These are phyloP conservation scores for Aspergillus hortae DNA, from an alignment of 2,329 filamentous ascomycete species.

Conservation along the genomic window DNA sequence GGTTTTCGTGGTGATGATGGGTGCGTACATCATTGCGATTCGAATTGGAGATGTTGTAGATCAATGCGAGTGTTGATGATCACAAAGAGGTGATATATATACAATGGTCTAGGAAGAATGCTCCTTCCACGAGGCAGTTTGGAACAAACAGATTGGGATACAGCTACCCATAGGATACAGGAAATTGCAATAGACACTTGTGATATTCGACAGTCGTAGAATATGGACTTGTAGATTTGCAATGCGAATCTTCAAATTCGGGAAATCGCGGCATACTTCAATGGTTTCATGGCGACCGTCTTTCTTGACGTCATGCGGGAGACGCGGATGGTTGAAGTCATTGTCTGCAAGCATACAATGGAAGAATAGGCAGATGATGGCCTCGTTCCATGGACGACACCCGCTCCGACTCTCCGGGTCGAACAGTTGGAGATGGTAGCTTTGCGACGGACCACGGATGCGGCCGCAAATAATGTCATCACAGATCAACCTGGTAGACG, in stretches of 20 bases:
- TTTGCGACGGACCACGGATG: background rate
- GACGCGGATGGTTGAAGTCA: constrained; percentile 24
- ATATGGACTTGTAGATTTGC: background rate
- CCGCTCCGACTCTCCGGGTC: too few species aligned
- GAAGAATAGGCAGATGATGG: constrained; percentile 3
- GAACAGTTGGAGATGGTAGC: background rate
- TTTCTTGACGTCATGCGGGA: constrained; percentile 31
- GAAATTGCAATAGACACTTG: too few species aligned
- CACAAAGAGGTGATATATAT: too few species aligned
- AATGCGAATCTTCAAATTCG: background rate
- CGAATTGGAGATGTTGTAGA: background rate
- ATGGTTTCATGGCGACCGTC: constrained; percentile 7
- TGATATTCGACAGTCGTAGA: too few species aligned
- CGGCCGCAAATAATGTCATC: background rate
- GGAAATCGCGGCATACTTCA: constrained; percentile 12
- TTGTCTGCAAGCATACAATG: constrained; percentile 19
- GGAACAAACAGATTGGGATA: too few species aligned
- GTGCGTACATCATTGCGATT: background rate
- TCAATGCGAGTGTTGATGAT: background rate
- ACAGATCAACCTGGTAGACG: too few species aligned
- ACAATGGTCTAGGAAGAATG: too few species aligned
- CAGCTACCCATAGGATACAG: too few species aligned
- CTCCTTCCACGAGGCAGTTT: too few species aligned
- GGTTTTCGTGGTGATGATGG: background rate
- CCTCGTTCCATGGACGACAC: constrained; percentile 1